Conservation (phyloP, 805 yeast species). For the Starmerella floricola region DNA sequence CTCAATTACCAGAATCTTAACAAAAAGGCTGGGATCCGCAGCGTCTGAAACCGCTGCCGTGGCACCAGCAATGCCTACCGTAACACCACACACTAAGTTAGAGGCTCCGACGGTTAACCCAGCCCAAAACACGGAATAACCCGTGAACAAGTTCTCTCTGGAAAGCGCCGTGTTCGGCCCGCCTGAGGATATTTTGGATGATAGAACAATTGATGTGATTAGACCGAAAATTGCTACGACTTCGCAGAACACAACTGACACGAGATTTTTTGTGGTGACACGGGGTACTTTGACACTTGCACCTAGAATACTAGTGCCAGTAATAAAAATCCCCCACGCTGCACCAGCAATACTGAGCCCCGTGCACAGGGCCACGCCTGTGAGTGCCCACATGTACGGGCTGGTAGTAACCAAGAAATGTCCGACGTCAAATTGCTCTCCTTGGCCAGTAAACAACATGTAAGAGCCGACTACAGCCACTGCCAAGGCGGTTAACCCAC, state of each 20-base stretch:
- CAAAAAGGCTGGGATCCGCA: slow-evolving; percentile 88
- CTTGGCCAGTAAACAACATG: slow-evolving; percentile 72
- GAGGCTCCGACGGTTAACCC: slow-evolving; percentile 91
- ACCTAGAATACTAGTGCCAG: slow-evolving; percentile 88
- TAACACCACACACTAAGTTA: slow-evolving; percentile 89
- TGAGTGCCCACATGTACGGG: slow-evolving; percentile 93
- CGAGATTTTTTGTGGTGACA: slow-evolving; percentile 91
- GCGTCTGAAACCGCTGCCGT: slow-evolving; percentile 99
- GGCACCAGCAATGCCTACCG: slow-evolving; percentile 94
- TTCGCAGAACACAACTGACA: slow-evolving; percentile 95
- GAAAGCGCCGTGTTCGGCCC: slow-evolving; percentile 50
- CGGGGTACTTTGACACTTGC: slow-evolving; percentile 98
- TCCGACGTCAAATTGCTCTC: slow-evolving; percentile 86
- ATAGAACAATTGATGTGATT: slow-evolving; percentile 93
- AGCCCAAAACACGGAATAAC: slow-evolving; percentile 94
- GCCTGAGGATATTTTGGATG: slow-evolving; percentile 69
- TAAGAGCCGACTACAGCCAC: slow-evolving; percentile 20
- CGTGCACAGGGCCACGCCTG: slow-evolving; percentile 83
- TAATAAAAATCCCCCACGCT: slow-evolving; percentile 97
- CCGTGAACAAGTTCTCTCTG: slow-evolving; percentile 84
- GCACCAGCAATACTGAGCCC: slow-evolving; percentile 95
- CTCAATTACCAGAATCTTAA: slow-evolving; percentile 90
- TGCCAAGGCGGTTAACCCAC: slow-evolving; percentile 13
- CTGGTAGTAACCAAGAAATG: slow-evolving; percentile 71
- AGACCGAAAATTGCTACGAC: slow-evolving; percentile 97